Evolutionary conservation across 768 basidiomycete genomes (phyloP), one percentile per base, ranked within the genome.

Genomic region (Gautieria morchelliformis): DNA sequence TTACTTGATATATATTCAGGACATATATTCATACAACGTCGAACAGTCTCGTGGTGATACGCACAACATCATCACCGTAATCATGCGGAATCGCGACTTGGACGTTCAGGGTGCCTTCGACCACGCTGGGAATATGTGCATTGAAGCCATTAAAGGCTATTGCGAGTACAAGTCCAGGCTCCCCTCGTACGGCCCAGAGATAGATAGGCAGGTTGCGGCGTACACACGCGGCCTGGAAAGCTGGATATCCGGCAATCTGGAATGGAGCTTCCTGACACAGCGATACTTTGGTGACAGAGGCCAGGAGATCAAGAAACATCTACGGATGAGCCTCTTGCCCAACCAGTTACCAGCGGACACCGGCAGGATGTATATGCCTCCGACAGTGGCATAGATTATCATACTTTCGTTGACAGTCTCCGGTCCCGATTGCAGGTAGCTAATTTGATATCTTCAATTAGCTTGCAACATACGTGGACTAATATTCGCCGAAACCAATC

Each of bases 201-300:
- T 86, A 42, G 84, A 87, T 67, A 65, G 15, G 3, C 79, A 82
- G 66, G 83, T 87, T 39, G 65, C 66, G 17, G 57, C 60, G 12
- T 77, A 75, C 56, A 59, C 75, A 24, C 64, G 72, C 45, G 72
- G 74, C 15, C 59, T 77, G 15, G 73, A 68, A 19, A 67, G 71
- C 50, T 77, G 72, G 69, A 70, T 74, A 11, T 78, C 84, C 35
- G 87, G 84, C 71, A 81, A 79, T 40, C 68, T 87, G 39, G 78
- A 85, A 59, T 89, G 87, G 87, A 83, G 82, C 65, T 87, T 85
- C 69, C 75, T 78, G 68, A 80, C 80, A 3, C 74, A 76, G 57
- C 76, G 87, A 1, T 89, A 89, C 65, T 88, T 88, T 64, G 87
- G 84, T 17, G 68, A 70, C 35, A 63, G 79, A 8, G 83, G 83